Evolutionary conservation across 495 filamentous ascomycete species (phyloP), one percentile per base, ranked within the genome.

Genomic region (Diplogelasinospora grovesii): DNA sequence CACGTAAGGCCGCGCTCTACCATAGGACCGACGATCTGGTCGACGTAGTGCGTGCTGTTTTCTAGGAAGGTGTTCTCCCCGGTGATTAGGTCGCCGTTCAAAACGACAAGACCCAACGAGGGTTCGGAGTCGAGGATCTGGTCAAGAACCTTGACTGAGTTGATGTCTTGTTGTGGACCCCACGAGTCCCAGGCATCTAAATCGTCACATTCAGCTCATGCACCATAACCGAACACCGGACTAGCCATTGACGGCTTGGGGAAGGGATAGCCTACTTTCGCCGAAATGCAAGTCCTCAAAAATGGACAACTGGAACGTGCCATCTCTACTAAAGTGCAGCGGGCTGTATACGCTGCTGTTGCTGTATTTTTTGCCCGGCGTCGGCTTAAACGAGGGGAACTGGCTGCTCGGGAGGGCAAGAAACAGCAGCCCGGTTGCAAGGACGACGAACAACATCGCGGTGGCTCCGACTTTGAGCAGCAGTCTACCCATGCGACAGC

Each of bases 61-160:
- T 72, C 61, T 9, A 66, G 50, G 26, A 68, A 75, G 1, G 74
- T 74, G 40, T 77, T 76, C 45, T 87, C 79, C 16, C 83, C 81
- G 0, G 84, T 82, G 43, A 87, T 80, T 8, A 87, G 63, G 47
- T 87, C 84, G 24, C 84, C 83, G 38, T 87, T 89, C 1, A 89
- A 56, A 6, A 89, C 72, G 15, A 83, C 79, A 1, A 87, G 70
- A 19, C 79, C 63, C 0, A 69, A 49, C 45, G 42, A 41, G 0
- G 56, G 47, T 49, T 86, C 83, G 5, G 57, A 45, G n/a, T 73
- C 60, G 3, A 89, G 69, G 13, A 86, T 62, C 10, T 61, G 51
- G 36, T 74, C 73, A 57, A 87, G 77, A 6, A 85, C 75, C 4
- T 58, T 51, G 28, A 73, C 66, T 0, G 77, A 77, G 32, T 73